Conservation (phyloP, 1,284 basidiomycete species). For the Calocybe gambosa region DNA sequence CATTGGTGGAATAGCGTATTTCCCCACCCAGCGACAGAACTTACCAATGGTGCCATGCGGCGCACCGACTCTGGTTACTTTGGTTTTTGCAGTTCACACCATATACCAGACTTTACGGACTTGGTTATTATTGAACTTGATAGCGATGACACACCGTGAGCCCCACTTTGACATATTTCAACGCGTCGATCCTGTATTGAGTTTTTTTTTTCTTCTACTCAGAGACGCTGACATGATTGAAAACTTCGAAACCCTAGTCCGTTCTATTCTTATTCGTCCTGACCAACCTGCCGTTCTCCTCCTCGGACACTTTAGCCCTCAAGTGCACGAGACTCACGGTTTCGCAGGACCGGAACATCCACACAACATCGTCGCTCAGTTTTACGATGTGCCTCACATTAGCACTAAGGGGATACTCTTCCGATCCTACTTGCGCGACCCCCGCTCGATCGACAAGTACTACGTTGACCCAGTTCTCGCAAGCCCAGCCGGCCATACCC, state of each 20-base stretch:
- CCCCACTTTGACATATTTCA: constrained; percentile 13
- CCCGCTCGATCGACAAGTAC: constrained; percentile 63
- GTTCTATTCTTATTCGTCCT: constrained; percentile 81
- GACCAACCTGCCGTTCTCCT: constrained; percentile 87
- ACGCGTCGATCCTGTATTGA: neutral
- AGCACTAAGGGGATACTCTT: constrained; percentile 81
- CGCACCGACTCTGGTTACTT: constrained; percentile 89
- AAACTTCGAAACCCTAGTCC: constrained; percentile 86
- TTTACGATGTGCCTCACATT: constrained; percentile 92
- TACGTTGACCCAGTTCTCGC: constrained; percentile 84
- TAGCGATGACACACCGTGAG: constrained; percentile 79
- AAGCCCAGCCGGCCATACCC: constrained; percentile 71
- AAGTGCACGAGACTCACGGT: constrained; percentile 71
- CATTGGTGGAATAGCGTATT: constrained; percentile 94
- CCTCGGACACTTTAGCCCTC: constrained; percentile 87
- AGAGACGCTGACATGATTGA: constrained; percentile 71
- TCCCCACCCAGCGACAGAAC: constrained; percentile 89
- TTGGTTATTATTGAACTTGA: constrained; percentile 92
- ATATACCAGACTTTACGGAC: constrained; percentile 88
- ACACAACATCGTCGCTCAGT: constrained; percentile 87
- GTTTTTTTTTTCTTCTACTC: neutral
- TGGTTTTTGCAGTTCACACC: constrained; percentile 85
- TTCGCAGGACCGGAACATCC: constrained; percentile 84
- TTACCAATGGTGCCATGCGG: constrained; percentile 92
- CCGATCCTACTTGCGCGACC: constrained; percentile 73